A percentile compares a stretch with the other conserved stretches of the same genome.
These are phyloP conservation scores for Populus trichocarpa DNA, from an alignment of 441 rosid genomes.

Conservation along the genomic window DNA sequence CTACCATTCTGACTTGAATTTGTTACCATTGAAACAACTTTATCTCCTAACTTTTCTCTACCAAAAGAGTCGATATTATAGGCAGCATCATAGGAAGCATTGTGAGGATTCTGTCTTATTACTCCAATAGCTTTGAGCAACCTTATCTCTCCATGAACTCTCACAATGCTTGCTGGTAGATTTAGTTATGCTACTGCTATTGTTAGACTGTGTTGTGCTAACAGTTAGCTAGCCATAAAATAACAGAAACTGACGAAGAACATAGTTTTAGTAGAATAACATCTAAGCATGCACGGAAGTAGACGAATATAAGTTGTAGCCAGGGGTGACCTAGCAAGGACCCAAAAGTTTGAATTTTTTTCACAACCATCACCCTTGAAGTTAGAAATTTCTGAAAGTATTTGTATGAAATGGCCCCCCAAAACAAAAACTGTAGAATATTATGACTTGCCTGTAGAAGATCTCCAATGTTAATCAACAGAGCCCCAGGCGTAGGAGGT, in stretches of 20 bases:
- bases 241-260: background rate
- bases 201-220: too few species aligned
- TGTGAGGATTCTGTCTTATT: too few species aligned
- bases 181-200: too few species aligned
- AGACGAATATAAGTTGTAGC: background rate
- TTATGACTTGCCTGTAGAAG: constrained; percentile 55
- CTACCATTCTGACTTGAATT: too few species aligned
- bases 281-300: background rate
- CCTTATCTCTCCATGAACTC: too few species aligned
- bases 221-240: background rate
- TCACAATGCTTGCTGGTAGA: too few species aligned
- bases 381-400: background rate
- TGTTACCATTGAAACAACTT: too few species aligned
- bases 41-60: too few species aligned
- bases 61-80: too few species aligned
- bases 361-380: background rate
- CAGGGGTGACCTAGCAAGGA: background rate
- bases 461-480: constrained; percentile 73
- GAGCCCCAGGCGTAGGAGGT: constrained; percentile 64
- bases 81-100: too few species aligned
- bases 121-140: too few species aligned
- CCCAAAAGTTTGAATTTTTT: background rate
- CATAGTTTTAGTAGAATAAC: background rate
- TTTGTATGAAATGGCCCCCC: background rate
- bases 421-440: background rate